Evolutionary conservation across 352 stramenopile genomes (phyloP), one percentile per base, ranked within the genome.

Genomic region (Globisporangium radiosum): DNA sequence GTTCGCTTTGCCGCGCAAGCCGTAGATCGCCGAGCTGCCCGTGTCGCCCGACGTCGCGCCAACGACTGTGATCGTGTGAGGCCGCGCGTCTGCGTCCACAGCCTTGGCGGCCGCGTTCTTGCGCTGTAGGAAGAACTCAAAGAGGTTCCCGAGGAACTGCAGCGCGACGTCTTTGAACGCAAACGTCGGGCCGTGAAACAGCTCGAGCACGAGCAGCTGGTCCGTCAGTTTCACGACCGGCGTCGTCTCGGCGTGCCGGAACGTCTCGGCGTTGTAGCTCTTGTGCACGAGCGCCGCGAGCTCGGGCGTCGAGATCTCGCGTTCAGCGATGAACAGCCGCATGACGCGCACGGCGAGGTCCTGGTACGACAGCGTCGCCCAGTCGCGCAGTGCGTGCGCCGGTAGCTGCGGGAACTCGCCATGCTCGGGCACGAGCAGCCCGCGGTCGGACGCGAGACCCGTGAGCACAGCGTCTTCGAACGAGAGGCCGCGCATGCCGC

Each of bases 131-230:
- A 99, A 99, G 75, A 99, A 99, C 82, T 99, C 96, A 65, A 99
- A 99, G 38, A 99, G 88, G 70, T 99, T 98, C 57, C 97, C 97
- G 14, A 99, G 80, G 73, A 99, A 99, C 81, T 99, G 96, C 40
- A 99, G 75, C 56, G 97, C 97, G 54, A 99, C 97, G 78, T 99
- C 97, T 79, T 99, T 99, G 81, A 99, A 99, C 19, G 97, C 97
- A 72, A 99, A 99, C 43, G 97, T 99, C 33, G 97, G 97, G 61
- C 97, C 97, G 69, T 99, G 97, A 79, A 99, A 99, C 38, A 99
- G 91, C 84, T 99, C 97, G 64, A 99, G 78, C 53, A 98, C 79
- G 56, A 90, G 81, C 66, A 94, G 70, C 57, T 92, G 76, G 61
- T 90, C 78, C 65, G 85, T 90, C 54, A 98, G 73, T 65, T 97